Base-by-base conservation (phyloP, 2,329 filamentous ascomycete species). In the Colletotrichum viniferum region DNA sequence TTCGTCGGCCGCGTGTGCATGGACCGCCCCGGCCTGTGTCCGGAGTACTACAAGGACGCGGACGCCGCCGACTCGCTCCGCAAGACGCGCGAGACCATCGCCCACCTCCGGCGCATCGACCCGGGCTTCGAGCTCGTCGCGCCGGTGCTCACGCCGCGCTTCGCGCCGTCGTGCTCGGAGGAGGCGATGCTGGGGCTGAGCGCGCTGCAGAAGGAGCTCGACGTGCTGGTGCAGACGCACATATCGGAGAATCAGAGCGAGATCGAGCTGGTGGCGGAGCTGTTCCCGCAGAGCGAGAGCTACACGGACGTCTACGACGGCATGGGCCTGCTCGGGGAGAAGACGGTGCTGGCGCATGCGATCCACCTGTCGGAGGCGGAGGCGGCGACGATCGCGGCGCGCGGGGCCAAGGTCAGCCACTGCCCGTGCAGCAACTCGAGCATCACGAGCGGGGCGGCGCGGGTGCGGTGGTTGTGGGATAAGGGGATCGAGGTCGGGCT, bases 1-100 rank as follows among this genome's bases (percentile, higher is more conserved):
- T 94, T 98, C 78, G 91, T 99, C 55, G 97, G 97, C 36, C 90
- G 97, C 55, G 95, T 97, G n/a, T 98, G 96, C 87, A 98, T 99
- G 97, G 95, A 98, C 83, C 89, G 90, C 34, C 83, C 84, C 0
- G 83, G 85, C 1, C 84, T 94, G 6, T 93, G 92, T 48, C 96
- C 96, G 0, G 89, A 90, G 2, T 94, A 93, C 86, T 98, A 98
- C 86, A 90, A 92, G 26, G 97, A 99, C 82, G 90, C 90, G 73
- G 92, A 90, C 18, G 84, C 92, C 0, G 90, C 90, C 3, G 86
- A 88, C 28, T 89, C 92, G 0, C 71, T 95, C 0, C 78, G 83
- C 3, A 88, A 89, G 48, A 94, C 94, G 0, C 83, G 85, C 32
- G 87, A 87, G 13, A 91, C 88, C 24, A 92, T 97, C 65, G 85